Evolutionary conservation across 352 stramenopile species (phyloP).

Genomic region (Paralagenidium karlingii): DNA sequence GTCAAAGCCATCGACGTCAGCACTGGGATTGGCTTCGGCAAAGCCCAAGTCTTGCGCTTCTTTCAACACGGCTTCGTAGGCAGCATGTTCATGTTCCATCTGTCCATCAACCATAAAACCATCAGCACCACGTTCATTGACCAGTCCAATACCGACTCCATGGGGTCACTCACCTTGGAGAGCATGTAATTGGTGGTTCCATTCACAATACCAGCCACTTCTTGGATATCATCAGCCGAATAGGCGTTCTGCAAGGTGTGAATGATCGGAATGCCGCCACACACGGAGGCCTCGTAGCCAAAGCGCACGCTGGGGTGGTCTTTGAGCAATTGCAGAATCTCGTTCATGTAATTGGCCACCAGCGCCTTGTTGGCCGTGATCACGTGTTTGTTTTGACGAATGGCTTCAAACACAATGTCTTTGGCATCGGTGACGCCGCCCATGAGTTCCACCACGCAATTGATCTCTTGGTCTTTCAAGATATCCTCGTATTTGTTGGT

Average conservation of each 20-base stretch:
- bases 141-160: background rate
- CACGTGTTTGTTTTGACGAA: constrained; percentile 88
- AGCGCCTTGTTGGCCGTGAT: constrained; percentile 97
- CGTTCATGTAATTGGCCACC: constrained; percentile 87
- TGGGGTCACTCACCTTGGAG: constrained; percentile 43
- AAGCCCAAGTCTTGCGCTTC: constrained; percentile 90
- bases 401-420: constrained; percentile 85
- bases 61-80: constrained; percentile 88
- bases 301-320: constrained; percentile 78
- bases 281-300: constrained; percentile 92
- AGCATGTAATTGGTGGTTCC: constrained; percentile 98
- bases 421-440: constrained; percentile 91
- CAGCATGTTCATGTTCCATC: constrained; percentile 89
- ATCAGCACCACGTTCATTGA: background rate
- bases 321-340: constrained; percentile 80
- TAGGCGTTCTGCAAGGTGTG: constrained; percentile 90
- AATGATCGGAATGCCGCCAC: constrained; percentile 96
- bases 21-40: constrained; percentile 91
- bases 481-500: constrained; percentile 75
- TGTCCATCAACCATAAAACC: constrained; percentile 1
- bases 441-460: constrained; percentile 95
- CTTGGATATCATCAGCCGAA: constrained; percentile 85
- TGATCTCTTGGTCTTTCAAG: constrained; percentile 87
- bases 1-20: constrained; percentile 93
- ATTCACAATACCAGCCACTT: constrained; percentile 95